Base-by-base conservation (phyloP, 1,284 basidiomycete species). In the Ceratobasidium sp. region DNA sequence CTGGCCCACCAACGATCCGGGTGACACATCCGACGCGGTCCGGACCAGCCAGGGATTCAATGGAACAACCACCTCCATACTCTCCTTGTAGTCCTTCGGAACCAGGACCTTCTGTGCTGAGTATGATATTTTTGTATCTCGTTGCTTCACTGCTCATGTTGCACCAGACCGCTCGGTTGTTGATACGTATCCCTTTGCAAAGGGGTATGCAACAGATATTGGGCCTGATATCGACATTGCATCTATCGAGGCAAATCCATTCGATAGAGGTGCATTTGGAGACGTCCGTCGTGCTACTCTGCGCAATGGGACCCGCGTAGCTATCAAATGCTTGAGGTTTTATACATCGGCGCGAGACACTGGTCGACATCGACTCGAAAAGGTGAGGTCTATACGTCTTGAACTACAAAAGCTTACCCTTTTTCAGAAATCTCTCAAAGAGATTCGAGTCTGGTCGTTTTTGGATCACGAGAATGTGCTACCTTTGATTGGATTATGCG, bases 261-360 rank as follows among this genome's bases (percentile, higher is more conserved):
- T 67, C n/a, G 64, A 50, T 12, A 45, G 26, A 28, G 64, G 64
- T 3, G 64, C 64, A 2, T 67, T 67, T 67, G 64, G 64, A 3
- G 64, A 67, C 26, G 36, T 67, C 14, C 64, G 64, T 1, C 64
- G 64, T 4, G 64, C 50, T 30, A 36, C 9, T 43, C 30, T 67
- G 39, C 64, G 16, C 8, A 32, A 67, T 34, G 64, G 64, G 6
- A 67, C 36, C 2, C 64, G 14, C 10, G 32, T 67, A 1, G 64
- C 64, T 10, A 67, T 67, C 64, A 67, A 67, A 36, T 67, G 64
- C 26, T 32, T 67, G 26, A 32, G 64, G 34, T 67, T 67, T 30
- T 67, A 67, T 67, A 67, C 64, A 16, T 55, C 48, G 18, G 64
- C 64, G 23, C 64, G 36, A 26, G 64, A 53, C n/a, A 67, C 64